These are phyloP conservation scores for Knoxia roxburghii DNA, from an alignment of 257 asterid genomes.

Conservation along the genomic window DNA sequence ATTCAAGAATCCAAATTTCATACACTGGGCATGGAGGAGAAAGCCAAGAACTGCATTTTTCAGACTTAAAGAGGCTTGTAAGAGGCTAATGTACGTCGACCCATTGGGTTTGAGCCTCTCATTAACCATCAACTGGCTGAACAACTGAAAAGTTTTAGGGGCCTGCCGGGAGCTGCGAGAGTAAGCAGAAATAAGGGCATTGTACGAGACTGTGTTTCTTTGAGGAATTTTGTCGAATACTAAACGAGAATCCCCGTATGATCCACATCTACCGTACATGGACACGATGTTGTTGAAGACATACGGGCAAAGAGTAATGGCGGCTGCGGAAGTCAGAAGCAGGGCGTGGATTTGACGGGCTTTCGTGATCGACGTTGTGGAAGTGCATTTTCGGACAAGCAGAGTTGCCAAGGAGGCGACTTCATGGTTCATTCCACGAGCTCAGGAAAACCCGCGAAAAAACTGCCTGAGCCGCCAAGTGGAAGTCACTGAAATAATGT, in stretches of 20 bases:
- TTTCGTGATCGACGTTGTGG: constrained; percentile 39
- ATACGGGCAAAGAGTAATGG: constrained; percentile 29
- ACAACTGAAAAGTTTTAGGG: constrained; percentile 33
- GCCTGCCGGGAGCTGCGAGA: constrained; percentile 40
- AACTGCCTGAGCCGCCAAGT: neutral
- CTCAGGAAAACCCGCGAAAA: constrained; percentile 33
- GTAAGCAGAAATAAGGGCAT: constrained; percentile 57
- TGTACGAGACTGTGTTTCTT: constrained; percentile 61
- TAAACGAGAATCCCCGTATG: constrained; percentile 38
- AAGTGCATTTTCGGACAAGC: constrained; percentile 53
- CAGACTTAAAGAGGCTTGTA: constrained; percentile 54
- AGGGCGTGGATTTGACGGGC: constrained; percentile 79
- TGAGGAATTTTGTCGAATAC: constrained; percentile 85
- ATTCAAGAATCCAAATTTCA: constrained; percentile 45
- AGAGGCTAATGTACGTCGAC: constrained; percentile 57
- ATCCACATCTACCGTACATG: constrained; percentile 68
- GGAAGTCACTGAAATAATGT: neutral
- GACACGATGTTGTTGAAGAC: constrained; percentile 65
- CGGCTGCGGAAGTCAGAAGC: constrained; percentile 39
- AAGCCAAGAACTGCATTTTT: constrained; percentile 39
- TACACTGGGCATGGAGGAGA: constrained; percentile 44
- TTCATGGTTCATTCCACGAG: constrained; percentile 36
- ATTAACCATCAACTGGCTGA: constrained; percentile 31
- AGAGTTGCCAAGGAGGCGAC: constrained; percentile 34
- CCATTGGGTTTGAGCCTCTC: constrained; percentile 49